Percentiles rank a stretch among this genome's conserved stretches.
Evolutionary conservation across 768 basidiomycete species (phyloP).

Genomic region (Panaeolus papilionaceus): DNA sequence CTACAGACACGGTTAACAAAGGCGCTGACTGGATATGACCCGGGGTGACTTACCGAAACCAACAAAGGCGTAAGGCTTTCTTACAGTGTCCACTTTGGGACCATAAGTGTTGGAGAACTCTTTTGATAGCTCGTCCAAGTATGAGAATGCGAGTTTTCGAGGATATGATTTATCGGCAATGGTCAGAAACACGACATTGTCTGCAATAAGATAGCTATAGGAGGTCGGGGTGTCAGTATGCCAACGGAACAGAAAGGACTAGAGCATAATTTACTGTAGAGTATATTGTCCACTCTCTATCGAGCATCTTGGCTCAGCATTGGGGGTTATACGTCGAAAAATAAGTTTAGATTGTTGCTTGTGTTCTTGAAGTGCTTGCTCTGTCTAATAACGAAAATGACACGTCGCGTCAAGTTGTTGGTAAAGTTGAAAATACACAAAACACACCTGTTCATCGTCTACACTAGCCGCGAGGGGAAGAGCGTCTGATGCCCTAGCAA

Average conservation of each 20-base stretch:
- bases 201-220: constrained; percentile 88
- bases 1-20: constrained; percentile 44
- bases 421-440: constrained; percentile 13
- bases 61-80: constrained; percentile 99
- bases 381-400: constrained; percentile 66
- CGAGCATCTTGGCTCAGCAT: constrained; percentile 94
- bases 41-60: constrained; percentile 80
- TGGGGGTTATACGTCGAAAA: constrained; percentile 91
- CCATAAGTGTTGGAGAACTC: constrained; percentile 95
- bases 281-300: constrained; percentile 96
- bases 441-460: constrained; percentile 90
- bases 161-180: constrained; percentile 98
- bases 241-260: background rate
- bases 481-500: constrained; percentile 85
- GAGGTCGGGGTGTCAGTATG: constrained; percentile 16
- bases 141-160: constrained; percentile 96
- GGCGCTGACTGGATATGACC: background rate
- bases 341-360: constrained; percentile 98
- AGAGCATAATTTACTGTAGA: constrained; percentile 75
- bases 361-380: constrained; percentile 93
- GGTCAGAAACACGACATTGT: constrained; percentile 94
- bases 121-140: constrained; percentile 95
- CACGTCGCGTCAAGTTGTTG: constrained; percentile 28
- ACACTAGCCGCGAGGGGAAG: constrained; percentile 95
- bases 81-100: constrained; percentile 87